phyloP scores from a whole-genome alignment of 2,329 filamentous ascomycete genomes.

The Neonectria punicea region DNA sequence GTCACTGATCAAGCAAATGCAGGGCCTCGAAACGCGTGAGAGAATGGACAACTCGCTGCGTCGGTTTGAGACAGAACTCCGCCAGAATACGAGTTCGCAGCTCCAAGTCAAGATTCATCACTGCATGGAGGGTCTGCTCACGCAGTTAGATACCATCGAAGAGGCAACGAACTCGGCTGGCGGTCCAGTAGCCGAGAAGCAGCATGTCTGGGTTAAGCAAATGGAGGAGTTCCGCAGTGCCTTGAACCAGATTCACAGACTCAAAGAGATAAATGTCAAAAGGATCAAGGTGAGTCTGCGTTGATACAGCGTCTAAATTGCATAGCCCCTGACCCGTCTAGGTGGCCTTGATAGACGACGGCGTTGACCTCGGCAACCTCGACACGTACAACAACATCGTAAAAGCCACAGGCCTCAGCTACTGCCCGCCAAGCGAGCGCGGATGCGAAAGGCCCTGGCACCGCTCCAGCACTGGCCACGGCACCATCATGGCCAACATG shows the following conservation, averaged over 20 bases:
- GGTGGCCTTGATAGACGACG: conserved; percentile 54
- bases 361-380: conserved; percentile 47
- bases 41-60: not conserved
- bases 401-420: conserved; percentile 44
- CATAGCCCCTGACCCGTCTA: not conserved
- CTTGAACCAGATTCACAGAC: not conserved
- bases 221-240: not conserved
- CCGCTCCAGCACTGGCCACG: conserved; percentile 31
- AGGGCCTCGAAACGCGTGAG: not conserved
- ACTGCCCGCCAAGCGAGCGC: conserved; percentile 41
- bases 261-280: not conserved
- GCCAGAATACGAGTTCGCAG: not conserved
- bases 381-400: conserved; percentile 34
- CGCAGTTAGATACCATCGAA: not conserved
- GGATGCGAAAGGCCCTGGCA: not conserved
- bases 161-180: not conserved
- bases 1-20: too few relatives aligned
- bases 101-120: not conserved
- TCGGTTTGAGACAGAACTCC: not conserved
- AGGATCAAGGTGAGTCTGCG: not conserved
- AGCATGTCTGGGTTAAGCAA: not conserved
- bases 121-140: not conserved
- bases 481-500: conserved; percentile 44
- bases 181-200: not conserved
- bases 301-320: too few relatives aligned